These are phyloP conservation scores for Canariomyces notabilis DNA, from an alignment of 2,329 filamentous ascomycete genomes.

Conservation along the genomic window DNA sequence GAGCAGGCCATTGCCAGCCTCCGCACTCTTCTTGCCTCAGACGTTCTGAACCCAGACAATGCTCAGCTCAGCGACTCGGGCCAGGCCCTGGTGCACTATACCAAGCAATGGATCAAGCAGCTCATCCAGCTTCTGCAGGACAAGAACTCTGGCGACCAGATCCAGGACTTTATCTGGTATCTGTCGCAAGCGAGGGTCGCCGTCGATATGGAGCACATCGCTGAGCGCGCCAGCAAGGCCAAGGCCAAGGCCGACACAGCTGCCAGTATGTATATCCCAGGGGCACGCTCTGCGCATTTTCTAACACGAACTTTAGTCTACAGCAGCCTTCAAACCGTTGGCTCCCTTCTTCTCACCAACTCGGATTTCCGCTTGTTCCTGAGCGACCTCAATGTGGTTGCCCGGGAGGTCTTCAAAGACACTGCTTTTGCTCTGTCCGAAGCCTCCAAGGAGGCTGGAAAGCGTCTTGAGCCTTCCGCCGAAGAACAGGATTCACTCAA, in stretches of 20 bases:
- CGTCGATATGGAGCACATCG: slow-evolving; percentile 61
- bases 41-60: slow-evolving; percentile 71
- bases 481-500: slow-evolving; percentile 53
- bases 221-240: slow-evolving; percentile 53
- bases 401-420: slow-evolving; percentile 79
- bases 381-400: slow-evolving; percentile 71
- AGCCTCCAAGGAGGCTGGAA: slow-evolving; percentile 68
- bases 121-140: slow-evolving; percentile 76
- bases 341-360: slow-evolving; percentile 81
- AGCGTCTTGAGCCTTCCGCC: slow-evolving; percentile 64
- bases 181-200: slow-evolving; percentile 67
- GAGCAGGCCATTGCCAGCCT: slow-evolving; percentile 78
- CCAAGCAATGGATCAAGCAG: slow-evolving; percentile 68
- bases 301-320: slow-evolving; percentile 53
- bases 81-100: slow-evolving; percentile 64
- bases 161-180: slow-evolving; percentile 91
- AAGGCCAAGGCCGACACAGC: slow-evolving; percentile 66
- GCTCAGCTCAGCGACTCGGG: slow-evolving; percentile 74
- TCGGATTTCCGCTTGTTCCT: slow-evolving; percentile 85
- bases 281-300: neutral
- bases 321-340: slow-evolving; percentile 75
- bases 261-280: slow-evolving; percentile 49
- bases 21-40: slow-evolving; percentile 70
- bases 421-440: slow-evolving; percentile 74
- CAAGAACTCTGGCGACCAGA: slow-evolving; percentile 79